Conservation (phyloP, 2,329 filamentous ascomycete genomes). For the Orbilia javanica region DNA sequence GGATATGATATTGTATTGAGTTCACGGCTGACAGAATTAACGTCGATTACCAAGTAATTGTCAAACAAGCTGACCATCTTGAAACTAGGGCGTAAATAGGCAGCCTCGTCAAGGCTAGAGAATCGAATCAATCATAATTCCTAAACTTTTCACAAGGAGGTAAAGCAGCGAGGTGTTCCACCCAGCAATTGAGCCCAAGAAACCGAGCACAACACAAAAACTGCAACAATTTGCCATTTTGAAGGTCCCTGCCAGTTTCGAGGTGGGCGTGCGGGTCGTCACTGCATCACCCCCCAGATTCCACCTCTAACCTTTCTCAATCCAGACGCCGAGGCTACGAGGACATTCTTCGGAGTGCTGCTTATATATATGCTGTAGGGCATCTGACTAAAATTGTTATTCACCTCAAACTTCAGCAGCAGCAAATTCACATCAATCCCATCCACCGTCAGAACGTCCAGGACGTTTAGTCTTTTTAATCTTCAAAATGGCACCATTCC, state of each 20-base stretch:
- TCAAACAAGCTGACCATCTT: no score
- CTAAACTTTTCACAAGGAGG: neutral
- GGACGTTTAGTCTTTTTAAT: neutral
- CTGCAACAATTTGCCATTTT: conserved; percentile 23
- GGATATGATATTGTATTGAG: neutral
- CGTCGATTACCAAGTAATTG: neutral
- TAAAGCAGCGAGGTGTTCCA: neutral
- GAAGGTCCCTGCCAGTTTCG: neutral
- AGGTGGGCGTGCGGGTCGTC: neutral
- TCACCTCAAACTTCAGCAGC: neutral
- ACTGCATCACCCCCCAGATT: neutral
- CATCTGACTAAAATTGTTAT: neutral
- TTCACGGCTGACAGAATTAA: no score
- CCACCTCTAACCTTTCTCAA: neutral
- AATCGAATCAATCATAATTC: neutral
- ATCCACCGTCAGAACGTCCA: neutral
- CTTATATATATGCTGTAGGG: neutral
- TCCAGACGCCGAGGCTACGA: neutral
- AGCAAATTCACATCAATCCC: neutral
- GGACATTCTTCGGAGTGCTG: neutral
- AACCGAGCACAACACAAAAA: conserved; percentile 33
- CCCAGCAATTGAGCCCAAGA: neutral
- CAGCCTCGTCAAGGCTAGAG: neutral
- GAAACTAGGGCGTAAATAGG: neutral
- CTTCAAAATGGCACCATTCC: conserved; percentile 28